Conservation (phyloP, 108 stramenopile genomes). For the Cyclostephanos invisitatus region DNA sequence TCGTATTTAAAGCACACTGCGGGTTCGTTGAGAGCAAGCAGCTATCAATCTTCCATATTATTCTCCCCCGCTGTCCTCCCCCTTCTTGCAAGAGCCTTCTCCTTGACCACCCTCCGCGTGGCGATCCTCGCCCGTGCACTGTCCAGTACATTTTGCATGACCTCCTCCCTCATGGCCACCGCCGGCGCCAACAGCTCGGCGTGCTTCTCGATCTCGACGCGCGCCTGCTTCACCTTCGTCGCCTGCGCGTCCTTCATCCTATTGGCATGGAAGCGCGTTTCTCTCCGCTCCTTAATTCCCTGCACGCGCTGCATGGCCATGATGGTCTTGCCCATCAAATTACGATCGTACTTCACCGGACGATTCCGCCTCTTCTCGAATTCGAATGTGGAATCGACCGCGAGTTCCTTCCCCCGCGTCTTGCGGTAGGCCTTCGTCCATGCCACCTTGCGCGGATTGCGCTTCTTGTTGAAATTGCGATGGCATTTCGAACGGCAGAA, state of each 20-base stretch:
- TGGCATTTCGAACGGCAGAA: slow-evolving; percentile 99
- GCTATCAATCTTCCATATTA: slow-evolving; percentile 48
- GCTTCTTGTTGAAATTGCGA: slow-evolving; percentile 97
- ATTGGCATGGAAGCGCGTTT: slow-evolving; percentile 83
- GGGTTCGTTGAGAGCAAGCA: not conserved
- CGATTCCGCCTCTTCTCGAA: slow-evolving; percentile 98
- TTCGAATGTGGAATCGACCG: slow-evolving; percentile 97
- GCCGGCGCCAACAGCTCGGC: slow-evolving; percentile 89
- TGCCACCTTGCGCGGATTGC: slow-evolving; percentile 98
- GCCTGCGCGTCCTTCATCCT: slow-evolving; percentile 88
- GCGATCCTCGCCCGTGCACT: slow-evolving; percentile 77
- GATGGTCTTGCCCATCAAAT: slow-evolving; percentile 97
- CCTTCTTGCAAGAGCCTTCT: slow-evolving; percentile 37
- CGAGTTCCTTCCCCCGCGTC: slow-evolving; percentile 95
- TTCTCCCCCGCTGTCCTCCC: slow-evolving; percentile 9
- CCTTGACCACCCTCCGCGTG: slow-evolving; percentile 65
- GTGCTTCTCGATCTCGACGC: slow-evolving; percentile 89
- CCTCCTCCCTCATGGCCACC: slow-evolving; percentile 78
- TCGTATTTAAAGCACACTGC: not conserved
- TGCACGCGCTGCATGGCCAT: slow-evolving; percentile 95
- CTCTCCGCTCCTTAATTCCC: slow-evolving; percentile 84
- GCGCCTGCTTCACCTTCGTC: slow-evolving; percentile 85
- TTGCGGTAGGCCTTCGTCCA: slow-evolving; percentile 99
- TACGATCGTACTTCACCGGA: slow-evolving; percentile 96
- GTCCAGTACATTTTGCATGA: slow-evolving; percentile 91